Evolutionary conservation across 768 basidiomycete species (phyloP), one percentile per base, ranked within the genome.

Genomic region (Lactarius hengduanensis): DNA sequence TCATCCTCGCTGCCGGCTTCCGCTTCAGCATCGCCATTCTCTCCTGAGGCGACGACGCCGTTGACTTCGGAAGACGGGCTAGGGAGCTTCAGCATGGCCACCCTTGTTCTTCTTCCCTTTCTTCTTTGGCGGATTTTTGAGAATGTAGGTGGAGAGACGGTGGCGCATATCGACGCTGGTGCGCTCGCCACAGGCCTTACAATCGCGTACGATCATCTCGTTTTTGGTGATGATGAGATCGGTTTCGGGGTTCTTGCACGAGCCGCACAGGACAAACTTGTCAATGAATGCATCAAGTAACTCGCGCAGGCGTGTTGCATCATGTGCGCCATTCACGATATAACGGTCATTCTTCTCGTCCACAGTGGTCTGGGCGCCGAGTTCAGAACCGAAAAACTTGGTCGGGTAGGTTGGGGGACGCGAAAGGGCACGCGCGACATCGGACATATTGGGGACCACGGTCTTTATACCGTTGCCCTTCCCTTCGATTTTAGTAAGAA

Each of bases 381-480:
- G 89, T 78, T 99, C 97, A 77, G 92, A 95, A 38, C 97, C 97
- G 73, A 99, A 98, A 83, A 96, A 99, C 79, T 99, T 99, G 78
- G 96, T 98, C 69, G 96, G 91, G 77, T 98, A 97, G 53, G 95
- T 86, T 32, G 97, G 91, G 66, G 96, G 96, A 65, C 97, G 90
- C 74, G 89, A 92, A 71, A 99, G 86, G 55, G 97, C 95, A 70
- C 94, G 90, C 57, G 96, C 94, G 71, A 99, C 90, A 77, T 98
- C 97, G 67, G 93, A 86, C 94, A 99, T 98, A 80, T 99, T 99
- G 22, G 96, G 96, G 62, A 98, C 80, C 74, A 99, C 96, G 56
- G 97, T 99, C 82, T 99, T 99, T 80, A 99, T 98, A 73, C 97
- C 97, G 77, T 99, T 99, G 67, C 97, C 97, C 78, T 95, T 96